phyloP scores from a whole-genome alignment of 2,329 filamentous ascomycete species.

The Diaporthe citriasiana region DNA sequence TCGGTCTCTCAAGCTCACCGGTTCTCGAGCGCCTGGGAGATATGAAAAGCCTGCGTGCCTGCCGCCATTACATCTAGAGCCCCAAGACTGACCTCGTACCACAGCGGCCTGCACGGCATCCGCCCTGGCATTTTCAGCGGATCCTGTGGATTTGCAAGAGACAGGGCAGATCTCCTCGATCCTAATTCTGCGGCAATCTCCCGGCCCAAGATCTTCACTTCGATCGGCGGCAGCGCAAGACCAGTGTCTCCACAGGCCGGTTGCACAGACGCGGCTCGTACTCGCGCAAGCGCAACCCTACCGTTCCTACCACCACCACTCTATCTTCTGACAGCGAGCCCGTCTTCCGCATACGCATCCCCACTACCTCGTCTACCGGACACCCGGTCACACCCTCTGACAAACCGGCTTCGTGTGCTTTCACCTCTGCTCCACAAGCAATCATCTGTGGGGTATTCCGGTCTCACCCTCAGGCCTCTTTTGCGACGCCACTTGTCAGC shows the following conservation, averaged over 20 bases:
- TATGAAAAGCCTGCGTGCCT: slow-evolving; percentile 18
- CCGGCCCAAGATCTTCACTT: slow-evolving; percentile 23
- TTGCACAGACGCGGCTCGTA: slow-evolving; percentile 36
- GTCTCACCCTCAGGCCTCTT: background rate
- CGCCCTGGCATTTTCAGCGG: slow-evolving; percentile 23
- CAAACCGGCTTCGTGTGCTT: background rate
- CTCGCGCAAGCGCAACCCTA: slow-evolving; percentile 23
- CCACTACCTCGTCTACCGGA: slow-evolving; percentile 8
- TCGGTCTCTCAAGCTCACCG: background rate
- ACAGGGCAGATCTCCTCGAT: slow-evolving; percentile 23
- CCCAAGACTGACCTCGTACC: slow-evolving; percentile 26
- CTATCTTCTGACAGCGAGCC: slow-evolving; percentile 17
- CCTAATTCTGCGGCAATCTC: slow-evolving; percentile 23
- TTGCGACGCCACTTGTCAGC: slow-evolving; percentile 20
- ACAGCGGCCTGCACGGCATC: slow-evolving; percentile 25
- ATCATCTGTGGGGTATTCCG: background rate
- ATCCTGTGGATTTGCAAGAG: slow-evolving; percentile 3
- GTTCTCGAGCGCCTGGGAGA: background rate
- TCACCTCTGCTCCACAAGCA: slow-evolving; percentile 15
- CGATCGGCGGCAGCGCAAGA: slow-evolving; percentile 9
- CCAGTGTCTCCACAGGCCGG: slow-evolving; percentile 20
- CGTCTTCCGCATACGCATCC: slow-evolving; percentile 2
- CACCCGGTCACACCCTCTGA: slow-evolving; percentile 6
- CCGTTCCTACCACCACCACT: slow-evolving; percentile 20
- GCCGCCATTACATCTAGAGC: background rate